Evolutionary conservation across 176 grass and related monocot species (phyloP).

Genomic region (Carex littledalei): DNA sequence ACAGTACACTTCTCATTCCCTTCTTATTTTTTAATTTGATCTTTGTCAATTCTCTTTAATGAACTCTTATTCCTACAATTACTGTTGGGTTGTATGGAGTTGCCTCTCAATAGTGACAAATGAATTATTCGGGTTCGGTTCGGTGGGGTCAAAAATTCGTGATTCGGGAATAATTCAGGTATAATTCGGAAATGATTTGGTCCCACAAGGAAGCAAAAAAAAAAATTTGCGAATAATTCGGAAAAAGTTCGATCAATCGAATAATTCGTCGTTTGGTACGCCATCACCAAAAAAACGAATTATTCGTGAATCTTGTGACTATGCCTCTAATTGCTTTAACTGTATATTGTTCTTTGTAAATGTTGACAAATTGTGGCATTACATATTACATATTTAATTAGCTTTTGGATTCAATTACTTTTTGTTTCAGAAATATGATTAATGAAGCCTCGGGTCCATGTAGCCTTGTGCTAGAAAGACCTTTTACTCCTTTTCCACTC

Average conservation of each 20-base stretch:
- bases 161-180: too few relatives aligned
- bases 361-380: not conserved
- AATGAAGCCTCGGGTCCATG: slow-evolving; percentile 45
- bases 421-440: slow-evolving; percentile 45
- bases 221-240: too few relatives aligned
- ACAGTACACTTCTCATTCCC: slow-evolving; percentile 54
- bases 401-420: not conserved
- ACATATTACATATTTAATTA: not conserved
- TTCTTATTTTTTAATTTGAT: not conserved
- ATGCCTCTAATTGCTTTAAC: not conserved
- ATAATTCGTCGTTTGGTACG: too few relatives aligned
- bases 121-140: too few relatives aligned
- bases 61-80: not conserved
- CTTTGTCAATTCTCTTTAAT: not conserved
- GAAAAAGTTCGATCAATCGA: too few relatives aligned
- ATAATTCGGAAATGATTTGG: too few relatives aligned
- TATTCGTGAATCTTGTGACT: too few relatives aligned
- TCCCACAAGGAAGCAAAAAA: too few relatives aligned
- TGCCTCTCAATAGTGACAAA: not conserved
- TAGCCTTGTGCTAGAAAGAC: slow-evolving; percentile 91
- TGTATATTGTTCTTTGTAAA: not conserved
- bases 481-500: slow-evolving; percentile 83
- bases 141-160: too few relatives aligned
- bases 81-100: not conserved
- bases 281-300: too few relatives aligned